Evolutionary conservation across 2,329 filamentous ascomycete genomes (phyloP), one percentile per base, ranked within the genome.

Genomic region (Cytospora piceicola): DNA sequence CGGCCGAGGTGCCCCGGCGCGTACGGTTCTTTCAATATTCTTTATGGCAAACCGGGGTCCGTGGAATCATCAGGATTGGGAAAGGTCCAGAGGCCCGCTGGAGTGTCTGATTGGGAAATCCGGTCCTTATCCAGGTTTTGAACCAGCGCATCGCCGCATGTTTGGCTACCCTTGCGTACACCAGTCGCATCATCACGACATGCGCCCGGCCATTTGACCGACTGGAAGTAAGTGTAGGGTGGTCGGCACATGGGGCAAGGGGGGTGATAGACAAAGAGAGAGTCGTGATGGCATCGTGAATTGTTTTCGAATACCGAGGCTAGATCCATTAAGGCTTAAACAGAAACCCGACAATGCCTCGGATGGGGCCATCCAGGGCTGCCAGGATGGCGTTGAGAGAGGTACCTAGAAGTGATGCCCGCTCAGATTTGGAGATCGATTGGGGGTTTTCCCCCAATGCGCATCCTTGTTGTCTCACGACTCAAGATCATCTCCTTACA

Each of bases 121-220:
- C 46, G n/a, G 46, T n/a, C 5, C 4, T 24, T 24, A 1, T 49
- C 24, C 46, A 49, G n/a, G 46, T 24, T 49, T 49, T 22, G 46
- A 11, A 24, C n/a, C 46, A 49, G 46, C 46, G 46, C 46, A 49
- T 24, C 46, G 46, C 46, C 46, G n/a, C 46, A 49, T 49, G 9
- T 7, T 24, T 24, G 46, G 46, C 24, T n/a, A 24, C n/a, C 46
- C 12, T 22, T 24, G 8, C 46, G 46, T 20, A 49, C 46, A 49
- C n/a, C n/a, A n/a, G n/a, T n/a, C 46, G 46, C 46, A 49, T 24
- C 22, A 49, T 49, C 46, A 49, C 46, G 46, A 49, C 46, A 49
- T 49, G 22, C 24, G n/a, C n/a, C 12, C 9, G n/a, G 22, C 20
- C 34, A 36, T 3, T 29, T 29, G 27, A 29, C 12, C 34, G 4